Conservation (phyloP, 305 asterid species). For the Fraxinus floribunda region DNA sequence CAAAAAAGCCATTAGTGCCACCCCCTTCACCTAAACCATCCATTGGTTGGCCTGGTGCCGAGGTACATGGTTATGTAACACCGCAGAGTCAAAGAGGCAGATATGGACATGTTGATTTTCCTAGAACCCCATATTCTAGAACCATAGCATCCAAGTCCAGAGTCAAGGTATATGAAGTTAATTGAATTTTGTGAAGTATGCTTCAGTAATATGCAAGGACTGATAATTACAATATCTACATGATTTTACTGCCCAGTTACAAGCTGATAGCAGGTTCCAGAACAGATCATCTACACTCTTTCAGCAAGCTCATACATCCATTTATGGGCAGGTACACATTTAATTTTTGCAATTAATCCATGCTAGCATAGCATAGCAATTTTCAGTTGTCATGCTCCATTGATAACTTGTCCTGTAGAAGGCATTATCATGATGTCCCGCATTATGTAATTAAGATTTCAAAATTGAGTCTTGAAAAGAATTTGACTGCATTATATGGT, state of each 20-base stretch:
- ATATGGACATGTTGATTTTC: conserved; percentile 63
- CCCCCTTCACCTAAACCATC: conserved; percentile 62
- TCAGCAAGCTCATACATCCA: conserved; percentile 51
- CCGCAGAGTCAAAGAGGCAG: conserved; percentile 68
- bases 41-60: conserved; percentile 80
- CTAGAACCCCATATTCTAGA: conserved; percentile 88
- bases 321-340: conserved; percentile 53
- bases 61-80: conserved; percentile 52
- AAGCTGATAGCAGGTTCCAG: conserved; percentile 43
- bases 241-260: conserved; percentile 48
- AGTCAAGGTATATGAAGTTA: conserved; percentile 49
- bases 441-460: conserved; percentile 6
- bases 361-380: background rate
- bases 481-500: conserved; percentile 12
- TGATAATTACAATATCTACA: conserved; percentile 23
- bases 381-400: background rate
- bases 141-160: conserved; percentile 57
- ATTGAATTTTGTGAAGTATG: background rate
- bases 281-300: conserved; percentile 43
- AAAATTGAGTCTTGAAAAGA: background rate
- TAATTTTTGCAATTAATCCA: background rate
- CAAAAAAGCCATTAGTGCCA: conserved; percentile 43
- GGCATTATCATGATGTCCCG: background rate
- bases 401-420: background rate
- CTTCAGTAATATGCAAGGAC: conserved; percentile 9